Evolutionary conservation across 441 rosid species (phyloP).

Genomic region (Erysimum cheiri): DNA sequence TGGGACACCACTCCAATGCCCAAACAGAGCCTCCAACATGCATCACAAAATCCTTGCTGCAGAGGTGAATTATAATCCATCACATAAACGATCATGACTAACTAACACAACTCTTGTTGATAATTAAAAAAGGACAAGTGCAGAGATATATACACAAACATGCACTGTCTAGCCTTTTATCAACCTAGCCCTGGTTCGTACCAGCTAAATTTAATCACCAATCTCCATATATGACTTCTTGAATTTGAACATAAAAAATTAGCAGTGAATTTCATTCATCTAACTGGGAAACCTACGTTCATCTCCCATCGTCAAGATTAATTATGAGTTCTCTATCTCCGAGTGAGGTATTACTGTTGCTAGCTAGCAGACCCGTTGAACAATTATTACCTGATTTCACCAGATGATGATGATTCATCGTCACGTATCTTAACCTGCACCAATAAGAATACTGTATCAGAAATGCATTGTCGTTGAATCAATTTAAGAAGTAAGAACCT

Average conservation of each 20-base stretch:
- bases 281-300: conserved; percentile 7
- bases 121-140: conserved; percentile 24
- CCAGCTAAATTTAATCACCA: conserved; percentile 13
- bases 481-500: not conserved
- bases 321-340: conserved; percentile 10
- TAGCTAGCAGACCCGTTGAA: conserved; percentile 14
- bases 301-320: conserved; percentile 22
- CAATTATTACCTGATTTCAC: conserved; percentile 54
- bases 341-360: conserved; percentile 6
- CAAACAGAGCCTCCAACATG: conserved; percentile 89
- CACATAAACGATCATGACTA: conserved; percentile 10
- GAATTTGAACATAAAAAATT: not conserved
- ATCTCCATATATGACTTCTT: not conserved
- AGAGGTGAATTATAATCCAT: conserved; percentile 29
- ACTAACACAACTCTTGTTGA: not conserved
- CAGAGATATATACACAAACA: conserved; percentile 25
- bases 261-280: conserved; percentile 8
- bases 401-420: conserved; percentile 40
- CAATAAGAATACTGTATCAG: conserved; percentile 25
- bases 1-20: conserved; percentile 97
- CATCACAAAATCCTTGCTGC: conserved; percentile 88
- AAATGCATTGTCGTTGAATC: not conserved
- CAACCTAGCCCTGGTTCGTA: conserved; percentile 7
- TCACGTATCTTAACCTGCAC: conserved; percentile 45
- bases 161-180: conserved; percentile 7